Percentiles rank a stretch among this genome's conserved stretches.
These are phyloP conservation scores for Diaporthe capsici DNA, from an alignment of 2,329 filamentous ascomycete species.

Conservation along the genomic window DNA sequence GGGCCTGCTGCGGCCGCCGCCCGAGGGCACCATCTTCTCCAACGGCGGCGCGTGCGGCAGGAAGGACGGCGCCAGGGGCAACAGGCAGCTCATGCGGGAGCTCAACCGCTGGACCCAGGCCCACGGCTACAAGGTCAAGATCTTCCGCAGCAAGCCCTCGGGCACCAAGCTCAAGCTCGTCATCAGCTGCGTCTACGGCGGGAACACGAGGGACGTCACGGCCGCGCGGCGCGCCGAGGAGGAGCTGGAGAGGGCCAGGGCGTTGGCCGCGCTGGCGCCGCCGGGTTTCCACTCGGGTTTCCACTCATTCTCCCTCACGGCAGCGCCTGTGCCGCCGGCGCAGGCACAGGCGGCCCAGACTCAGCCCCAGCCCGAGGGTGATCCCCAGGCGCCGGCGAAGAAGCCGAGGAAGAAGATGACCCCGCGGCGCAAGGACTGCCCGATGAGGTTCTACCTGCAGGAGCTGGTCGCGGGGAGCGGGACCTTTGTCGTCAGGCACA, in stretches of 20 bases:
- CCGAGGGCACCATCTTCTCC: constrained; percentile 40
- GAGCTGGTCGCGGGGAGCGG: constrained; percentile 39
- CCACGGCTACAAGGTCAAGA: constrained; percentile 40
- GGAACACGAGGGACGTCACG: constrained; percentile 13
- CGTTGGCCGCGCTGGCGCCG: neutral
- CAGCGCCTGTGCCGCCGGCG: no score
- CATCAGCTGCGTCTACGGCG: constrained; percentile 33
- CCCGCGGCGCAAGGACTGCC: constrained; percentile 37
- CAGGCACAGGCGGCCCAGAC: neutral
- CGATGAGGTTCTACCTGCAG: constrained; percentile 38
- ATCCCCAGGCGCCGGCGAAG: neutral
- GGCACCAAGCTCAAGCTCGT: constrained; percentile 42
- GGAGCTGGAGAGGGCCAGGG: constrained; percentile 24
- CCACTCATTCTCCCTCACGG: constrained; percentile 9
- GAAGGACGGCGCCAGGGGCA: constrained; percentile 18
- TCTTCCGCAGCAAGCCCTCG: constrained; percentile 37
- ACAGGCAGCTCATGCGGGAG: constrained; percentile 35
- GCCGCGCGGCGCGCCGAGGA: constrained; percentile 24
- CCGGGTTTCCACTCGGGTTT: neutral
- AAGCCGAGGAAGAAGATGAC: constrained; percentile 35
- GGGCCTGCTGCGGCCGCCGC: constrained; percentile 36
- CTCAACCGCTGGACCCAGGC: constrained; percentile 41
- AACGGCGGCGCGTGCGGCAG: constrained; percentile 35
- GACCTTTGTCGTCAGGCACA: constrained; percentile 35
- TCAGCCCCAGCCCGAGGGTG: neutral